phyloP scores from a whole-genome alignment of 495 filamentous ascomycete genomes.

The Hypoxylon rickii region DNA sequence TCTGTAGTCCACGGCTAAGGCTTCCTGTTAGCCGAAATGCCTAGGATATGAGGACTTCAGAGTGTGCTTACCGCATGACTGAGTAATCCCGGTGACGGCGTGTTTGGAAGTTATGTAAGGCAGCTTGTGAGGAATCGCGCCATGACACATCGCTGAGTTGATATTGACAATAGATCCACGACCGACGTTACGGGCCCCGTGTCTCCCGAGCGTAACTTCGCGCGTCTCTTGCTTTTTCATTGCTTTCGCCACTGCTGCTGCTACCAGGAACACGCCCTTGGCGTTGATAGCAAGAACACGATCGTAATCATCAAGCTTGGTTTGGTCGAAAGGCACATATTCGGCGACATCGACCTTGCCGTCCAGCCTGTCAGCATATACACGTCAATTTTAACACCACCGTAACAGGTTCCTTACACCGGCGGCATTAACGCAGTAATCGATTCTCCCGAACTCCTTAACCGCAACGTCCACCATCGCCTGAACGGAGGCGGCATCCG shows the following conservation, averaged over 20 bases:
- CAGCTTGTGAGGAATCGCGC: slow-evolving; percentile 11
- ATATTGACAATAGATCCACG: slow-evolving; percentile 37
- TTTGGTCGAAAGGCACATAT: neutral
- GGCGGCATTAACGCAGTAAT: slow-evolving; percentile 1
- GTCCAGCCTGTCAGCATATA: neutral
- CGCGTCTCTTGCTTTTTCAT: slow-evolving; percentile 44
- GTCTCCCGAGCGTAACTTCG: slow-evolving; percentile 23
- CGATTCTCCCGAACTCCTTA: slow-evolving; percentile 20
- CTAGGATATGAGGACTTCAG: no score
- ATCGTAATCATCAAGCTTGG: neutral
- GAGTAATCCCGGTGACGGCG: slow-evolving; percentile 34
- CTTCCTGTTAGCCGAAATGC: no score
- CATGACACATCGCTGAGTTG: slow-evolving; percentile 20
- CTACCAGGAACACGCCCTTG: slow-evolving; percentile 28
- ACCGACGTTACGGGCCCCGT: slow-evolving; percentile 24
- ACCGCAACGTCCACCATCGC: neutral
- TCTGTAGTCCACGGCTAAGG: slow-evolving; percentile 31
- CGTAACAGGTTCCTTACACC: slow-evolving; percentile 10
- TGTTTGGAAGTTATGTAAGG: slow-evolving; percentile 36
- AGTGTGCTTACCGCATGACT: slow-evolving; percentile 21
- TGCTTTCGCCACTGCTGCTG: slow-evolving; percentile 40
- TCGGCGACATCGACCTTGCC: neutral
- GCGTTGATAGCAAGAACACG: neutral
- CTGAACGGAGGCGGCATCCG: neutral
- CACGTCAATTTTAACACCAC: neutral